Conservation (phyloP, 2,329 filamentous ascomycete genomes). For the Neonectria magnoliae region DNA sequence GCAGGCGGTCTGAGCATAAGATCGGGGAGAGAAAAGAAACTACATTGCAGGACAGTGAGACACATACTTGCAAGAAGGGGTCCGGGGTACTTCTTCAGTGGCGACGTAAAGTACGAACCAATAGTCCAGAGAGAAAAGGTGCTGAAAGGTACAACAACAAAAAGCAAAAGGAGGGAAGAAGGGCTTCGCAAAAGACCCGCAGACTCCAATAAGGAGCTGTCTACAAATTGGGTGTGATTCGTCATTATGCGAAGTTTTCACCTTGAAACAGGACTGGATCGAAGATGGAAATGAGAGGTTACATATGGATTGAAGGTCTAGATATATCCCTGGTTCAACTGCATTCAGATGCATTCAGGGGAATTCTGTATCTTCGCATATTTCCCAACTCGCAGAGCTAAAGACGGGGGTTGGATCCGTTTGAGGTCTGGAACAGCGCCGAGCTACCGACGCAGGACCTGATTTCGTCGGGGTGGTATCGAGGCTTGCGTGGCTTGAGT, state of each 20-base stretch:
- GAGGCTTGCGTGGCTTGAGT: background rate
- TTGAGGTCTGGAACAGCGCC: background rate
- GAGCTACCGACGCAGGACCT: background rate
- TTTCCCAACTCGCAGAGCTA: background rate
- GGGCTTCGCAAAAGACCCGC: background rate
- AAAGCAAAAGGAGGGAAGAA: background rate
- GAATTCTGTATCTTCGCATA: background rate
- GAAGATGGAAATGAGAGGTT: background rate
- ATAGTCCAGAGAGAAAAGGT: constrained; percentile 22
- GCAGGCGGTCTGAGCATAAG: background rate
- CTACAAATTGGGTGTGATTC: background rate
- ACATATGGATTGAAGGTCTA: background rate
- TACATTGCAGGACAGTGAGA: constrained; percentile 6
- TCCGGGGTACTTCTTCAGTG: constrained; percentile 46
- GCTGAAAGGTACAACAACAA: background rate
- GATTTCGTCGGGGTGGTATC: background rate
- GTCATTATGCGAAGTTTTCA: background rate
- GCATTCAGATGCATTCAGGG: background rate
- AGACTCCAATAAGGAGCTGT: background rate
- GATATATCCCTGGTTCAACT: background rate
- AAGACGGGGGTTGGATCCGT: background rate
- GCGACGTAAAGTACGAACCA: constrained; percentile 30
- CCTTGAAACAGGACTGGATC: background rate
- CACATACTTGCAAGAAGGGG: constrained; percentile 44
- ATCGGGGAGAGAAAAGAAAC: background rate